Base-by-base conservation (phyloP, 495 filamentous ascomycete species). In the Daldinia grandis region DNA sequence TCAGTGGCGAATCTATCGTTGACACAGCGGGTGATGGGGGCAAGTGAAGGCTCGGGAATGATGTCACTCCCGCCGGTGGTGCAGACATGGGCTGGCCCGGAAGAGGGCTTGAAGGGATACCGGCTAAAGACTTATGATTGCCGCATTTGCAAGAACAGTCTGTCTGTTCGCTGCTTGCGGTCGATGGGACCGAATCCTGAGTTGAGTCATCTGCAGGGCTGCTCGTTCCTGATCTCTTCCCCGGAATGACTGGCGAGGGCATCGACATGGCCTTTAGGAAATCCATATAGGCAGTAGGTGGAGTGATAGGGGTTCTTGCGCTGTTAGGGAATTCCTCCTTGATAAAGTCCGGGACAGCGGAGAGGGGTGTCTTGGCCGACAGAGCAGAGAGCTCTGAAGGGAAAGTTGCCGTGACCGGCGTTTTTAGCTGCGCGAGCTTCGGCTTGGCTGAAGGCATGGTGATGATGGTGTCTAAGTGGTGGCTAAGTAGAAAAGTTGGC, bases 251-350 rank as follows among this genome's bases (percentile, higher is more conserved):
- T 2, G 92, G 92, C 10, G 91, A 92, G 40, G 78, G 72, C 19
- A 93, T 81, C 6, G 89, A 88, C 81, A 85, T 83, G 64, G 78
- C 74, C 74, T 92, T 92, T 60, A 98, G 88, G 76, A 98, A 98
- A 71, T 98, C 92, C 44, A 93, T 91, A 76, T 98, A 98, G 59
- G 95, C 93, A 4, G 85, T 83, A 2, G 95, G 95, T 28, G 95
- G 94, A n/a, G 91, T 95, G 80, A 98, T 96, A 53, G 94, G 95
- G 3, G 94, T 97, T 74, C 89, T 89, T 35, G 82, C 77, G 28
- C 81, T 72, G 25, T 51, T 68, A 25, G 73, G 69, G 61, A 68
- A 77, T 62, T 77, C 75, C 60, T 77, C 75, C 62, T 84, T 84
- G 58, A 80, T 79, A 30, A 81, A 75, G 53, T 78, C 78, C 27